Base-by-base conservation (phyloP, 768 basidiomycete species). In the Agrocybe praecox region DNA sequence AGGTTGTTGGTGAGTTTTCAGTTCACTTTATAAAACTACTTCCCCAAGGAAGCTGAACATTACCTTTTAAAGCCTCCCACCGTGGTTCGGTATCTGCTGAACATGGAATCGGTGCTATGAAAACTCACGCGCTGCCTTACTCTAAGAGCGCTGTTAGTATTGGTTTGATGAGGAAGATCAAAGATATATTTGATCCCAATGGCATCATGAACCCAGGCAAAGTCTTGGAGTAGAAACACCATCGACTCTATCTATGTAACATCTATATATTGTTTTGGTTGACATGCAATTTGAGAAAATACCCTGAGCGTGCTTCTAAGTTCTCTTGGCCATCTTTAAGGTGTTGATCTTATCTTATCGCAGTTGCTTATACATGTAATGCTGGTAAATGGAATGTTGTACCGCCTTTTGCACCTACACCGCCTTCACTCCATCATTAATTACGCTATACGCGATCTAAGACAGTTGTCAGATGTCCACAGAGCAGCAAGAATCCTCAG, bases 41-140 rank as follows among this genome's bases (percentile, higher is more conserved):
- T 11, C 29, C n/a, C 57, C 2, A 60, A 58, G 22, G 21, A 55
- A 22, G n/a, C 18, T 36, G 12, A 32, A 29, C 19, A 9, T 29
- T 29, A 29, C 26, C n/a, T 14, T 49, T 19, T 40, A 15, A 59
- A 93, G 90, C 87, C 18, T 85, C 84, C 1, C 82, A 90, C 67
- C 83, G 86, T 49, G 96, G 96, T 8, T 98, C 96, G 0, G 86
- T 99, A 62, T 98, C 96, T 6, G 96, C 96, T 1, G 96, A 99
- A 68, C 96, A 99, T 70, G 96, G 96, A 6, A 87, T 99, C 52
- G 96, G 96, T n/a, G 82, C 88, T 0, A 94, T 94, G 90, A 98
- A 98, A 76, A 90, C 91, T 0, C 86, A 90, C 54, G 92, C 93
- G 15, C 83, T 98, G 19, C 81, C 81, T 36, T 98, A 97, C 73